Base-by-base conservation (phyloP, 1,139 yeast genomes). In the Sugiyamaella japonica region DNA sequence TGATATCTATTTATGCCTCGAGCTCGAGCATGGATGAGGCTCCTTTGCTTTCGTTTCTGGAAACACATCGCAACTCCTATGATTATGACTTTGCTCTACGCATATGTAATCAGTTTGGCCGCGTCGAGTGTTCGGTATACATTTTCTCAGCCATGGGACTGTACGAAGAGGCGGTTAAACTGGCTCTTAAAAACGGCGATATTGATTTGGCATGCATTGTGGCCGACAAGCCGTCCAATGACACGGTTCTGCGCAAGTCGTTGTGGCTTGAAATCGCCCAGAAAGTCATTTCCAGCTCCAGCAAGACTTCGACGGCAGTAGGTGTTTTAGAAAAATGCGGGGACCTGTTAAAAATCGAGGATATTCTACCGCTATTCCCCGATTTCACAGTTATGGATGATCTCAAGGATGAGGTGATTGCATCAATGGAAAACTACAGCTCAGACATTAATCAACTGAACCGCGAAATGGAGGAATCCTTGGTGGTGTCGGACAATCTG, bases 281-380 rank as follows among this genome's bases (percentile, higher is more conserved):
- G 51, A 80, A 80, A 59, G 76, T 87, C 60, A 82, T 89, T 15
- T 64, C 70, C n/a, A 34, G 50, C 4, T 31, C 50, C 9, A 50
- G 44, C 37, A 51, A 58, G 23, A 59, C 55, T 17, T 58, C 54
- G 8, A 40, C 55, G 17, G 72, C 85, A 56, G 66, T 74, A 15
- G 65, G 63, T 29, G 73, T 80, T 53, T 72, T 78, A 68, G 76
- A 71, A 54, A 82, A 70, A 62, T 81, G 86, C 57, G 48, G 48
- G 3, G 83, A 80, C 20, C 59, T 78, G n/a, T 72, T 93, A 23
- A 79, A 84, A 2, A 83, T 93, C 51, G 91, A 89, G 62, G 98
- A 93, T 63, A 69, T 95, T 38, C 70, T 95, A 48, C 96, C 96
- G 1, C 72, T 89, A 34, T 85, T 91, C 63, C 96, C 97, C 0